These are phyloP conservation scores for Pinus taeda DNA, from an alignment of 75 land plant genomes.

Conservation along the genomic window DNA sequence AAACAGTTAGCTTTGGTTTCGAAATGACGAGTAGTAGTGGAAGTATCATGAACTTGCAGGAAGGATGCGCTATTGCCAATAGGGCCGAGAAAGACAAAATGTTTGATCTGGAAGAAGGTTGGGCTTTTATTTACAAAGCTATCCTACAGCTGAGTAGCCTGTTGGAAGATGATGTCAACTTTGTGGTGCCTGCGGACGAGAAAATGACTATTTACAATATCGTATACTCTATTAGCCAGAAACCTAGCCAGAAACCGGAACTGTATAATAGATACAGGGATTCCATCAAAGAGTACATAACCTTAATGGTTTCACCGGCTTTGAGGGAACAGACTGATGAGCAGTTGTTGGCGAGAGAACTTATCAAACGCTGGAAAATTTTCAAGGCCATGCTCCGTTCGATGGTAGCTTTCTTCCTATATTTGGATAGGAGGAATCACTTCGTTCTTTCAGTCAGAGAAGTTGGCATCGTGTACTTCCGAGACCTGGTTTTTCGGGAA, in stretches of 20 bases:
- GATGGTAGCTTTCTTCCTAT: conserved; percentile 78
- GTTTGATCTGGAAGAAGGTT: too few species aligned
- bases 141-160: too few species aligned
- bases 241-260: too few species aligned
- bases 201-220: conserved; percentile 60
- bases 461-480: conserved; percentile 77
- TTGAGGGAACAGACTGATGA: conserved; percentile 75
- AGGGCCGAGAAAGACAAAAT: too few species aligned
- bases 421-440: conserved; percentile 66
- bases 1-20: too few species aligned
- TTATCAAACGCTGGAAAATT: conserved; percentile 83
- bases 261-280: conserved; percentile 70
- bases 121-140: too few species aligned
- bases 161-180: too few species aligned
- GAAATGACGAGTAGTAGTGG: too few species aligned
- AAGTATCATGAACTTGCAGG: too few species aligned
- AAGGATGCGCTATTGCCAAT: too few species aligned
- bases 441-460: conserved; percentile 76
- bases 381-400: conserved; percentile 92
- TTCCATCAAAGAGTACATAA: conserved; percentile 69
- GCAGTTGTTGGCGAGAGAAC: conserved; percentile 87
- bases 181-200: conserved; percentile 40
- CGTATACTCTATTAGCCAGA: conserved; percentile 75
- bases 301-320: conserved; percentile 68
- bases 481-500: conserved; percentile 74